Base-by-base conservation (phyloP, 2,329 filamentous ascomycete species). In the Monosporascus sp. region DNA sequence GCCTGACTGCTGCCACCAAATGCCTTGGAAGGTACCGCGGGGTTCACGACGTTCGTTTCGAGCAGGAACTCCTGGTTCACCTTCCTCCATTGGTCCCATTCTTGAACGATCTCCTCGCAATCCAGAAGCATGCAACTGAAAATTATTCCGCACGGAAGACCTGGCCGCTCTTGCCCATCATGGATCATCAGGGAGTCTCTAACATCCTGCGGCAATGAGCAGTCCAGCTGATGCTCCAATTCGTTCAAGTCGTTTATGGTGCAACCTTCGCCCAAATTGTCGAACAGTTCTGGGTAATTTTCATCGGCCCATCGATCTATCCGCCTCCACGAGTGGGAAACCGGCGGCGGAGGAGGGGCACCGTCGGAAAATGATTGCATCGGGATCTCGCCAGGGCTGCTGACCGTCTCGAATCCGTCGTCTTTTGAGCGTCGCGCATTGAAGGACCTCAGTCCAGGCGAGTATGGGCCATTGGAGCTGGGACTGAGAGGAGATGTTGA, bases 341-440 rank as follows among this genome's bases (percentile, higher is more conserved):
- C 86, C 7, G 94, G 91, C 2, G 94, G 94, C 7, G 94, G 85
- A 3, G 94, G 94, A 2, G 94, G 92, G 24, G 91, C 81, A 52
- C 94, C 94, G 61, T 97, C 92, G 65, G 88, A 85, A 74, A 99
- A 99, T 57, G 88, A 88, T 74, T 97, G 94, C 90, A 99, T 94
- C 62, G 88, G 93, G 58, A 99, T 96, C 71, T 97, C 93, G 60
- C 89, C 89, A 5, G 71, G 67, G 74, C 84, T 74, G 74, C 76
- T 85, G 61, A 86, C 81, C 54, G 84, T 84, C 67, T 94, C 89
- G 63, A 88, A 85, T 48, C 83, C 81, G 54, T 86, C 81, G 55
- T 76, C 76, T 60, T 84, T 82, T 56, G 79, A 84, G 49, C 84
- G 79, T 62, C 82, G 81, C 62, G 87, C 88, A 50, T 85, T 79